These are phyloP conservation scores for Phytophthora hybrid DNA, from an alignment of 352 stramenopile genomes.

Conservation along the genomic window DNA sequence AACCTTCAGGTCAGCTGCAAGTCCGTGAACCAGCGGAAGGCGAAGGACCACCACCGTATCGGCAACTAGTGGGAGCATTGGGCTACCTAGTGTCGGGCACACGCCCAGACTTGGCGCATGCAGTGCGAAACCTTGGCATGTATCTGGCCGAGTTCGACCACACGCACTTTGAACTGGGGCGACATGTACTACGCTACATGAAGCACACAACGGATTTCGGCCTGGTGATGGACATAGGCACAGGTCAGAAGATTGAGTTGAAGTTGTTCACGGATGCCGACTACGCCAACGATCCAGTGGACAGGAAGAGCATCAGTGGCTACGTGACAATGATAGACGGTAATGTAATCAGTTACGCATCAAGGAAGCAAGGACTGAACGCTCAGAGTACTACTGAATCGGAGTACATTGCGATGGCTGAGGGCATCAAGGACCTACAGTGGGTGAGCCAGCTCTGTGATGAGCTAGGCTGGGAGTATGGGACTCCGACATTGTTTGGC, in stretches of 20 bases:
- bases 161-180: conserved; percentile 15
- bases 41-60: conserved; percentile 11
- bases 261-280: conserved; percentile 14
- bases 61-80: conserved; percentile 12
- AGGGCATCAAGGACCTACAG: conserved; percentile 26
- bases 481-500: no score
- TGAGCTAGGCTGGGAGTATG: conserved; percentile 3
- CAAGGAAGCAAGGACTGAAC: conserved; percentile 2
- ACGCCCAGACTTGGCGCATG: conserved; percentile 17
- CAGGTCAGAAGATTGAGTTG: neutral
- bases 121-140: conserved; percentile 19
- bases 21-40: neutral
- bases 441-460: conserved; percentile 26
- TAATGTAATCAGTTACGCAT: conserved; percentile 20
- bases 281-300: conserved; percentile 19
- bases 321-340: conserved; percentile 20
- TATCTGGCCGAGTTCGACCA: conserved; percentile 12
- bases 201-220: conserved; percentile 14
- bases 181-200: conserved; percentile 12
- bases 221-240: conserved; percentile 13
- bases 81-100: conserved; percentile 14
- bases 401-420: conserved; percentile 40
- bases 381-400: conserved; percentile 29
- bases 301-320: conserved; percentile 16
- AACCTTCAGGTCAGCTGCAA: conserved; percentile 10